Conservation (phyloP, 1,284 basidiomycete genomes). For the Pseudozyma thailandica region DNA sequence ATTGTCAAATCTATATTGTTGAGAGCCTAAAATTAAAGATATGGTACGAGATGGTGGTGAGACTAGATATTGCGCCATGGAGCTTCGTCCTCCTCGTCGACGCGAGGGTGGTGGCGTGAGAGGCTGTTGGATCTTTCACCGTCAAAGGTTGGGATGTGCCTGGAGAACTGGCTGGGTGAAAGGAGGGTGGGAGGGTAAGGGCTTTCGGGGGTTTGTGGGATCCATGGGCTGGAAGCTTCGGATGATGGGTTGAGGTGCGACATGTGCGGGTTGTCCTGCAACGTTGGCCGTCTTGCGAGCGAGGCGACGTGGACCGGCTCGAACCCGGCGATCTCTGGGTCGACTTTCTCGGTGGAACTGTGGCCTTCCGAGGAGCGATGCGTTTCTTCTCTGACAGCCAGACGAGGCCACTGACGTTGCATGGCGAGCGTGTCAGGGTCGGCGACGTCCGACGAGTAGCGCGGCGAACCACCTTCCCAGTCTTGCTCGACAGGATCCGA, state of each 20-base stretch:
- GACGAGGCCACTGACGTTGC: constrained; percentile 24
- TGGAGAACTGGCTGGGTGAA: constrained; percentile 17
- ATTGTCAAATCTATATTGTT: too few species aligned
- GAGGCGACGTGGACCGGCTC: neutral
- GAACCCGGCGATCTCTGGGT: neutral
- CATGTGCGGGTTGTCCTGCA: neutral
- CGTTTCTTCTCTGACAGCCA: constrained; percentile 5
- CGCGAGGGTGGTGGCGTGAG: too few species aligned
- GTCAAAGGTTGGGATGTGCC: neutral
- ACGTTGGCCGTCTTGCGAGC: too few species aligned
- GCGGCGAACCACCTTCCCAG: constrained; percentile 24
- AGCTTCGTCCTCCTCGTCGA: too few species aligned
- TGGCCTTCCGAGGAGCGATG: constrained; percentile 7
- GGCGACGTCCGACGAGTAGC: constrained; percentile 39
- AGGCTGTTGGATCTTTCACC: too few species aligned
- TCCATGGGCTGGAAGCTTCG: constrained; percentile 17
- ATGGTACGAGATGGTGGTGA: too few species aligned
- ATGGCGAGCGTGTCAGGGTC: constrained; percentile 35
- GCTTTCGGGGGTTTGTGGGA: constrained; percentile 33
- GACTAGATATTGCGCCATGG: too few species aligned
- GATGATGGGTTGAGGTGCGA: neutral
- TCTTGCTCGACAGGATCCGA: constrained; percentile 21
- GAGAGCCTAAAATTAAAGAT: too few species aligned
- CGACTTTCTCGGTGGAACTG: constrained; percentile 10
- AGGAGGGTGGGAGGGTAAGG: constrained; percentile 19